phyloP scores from a whole-genome alignment of 805 yeast genomes.

The Pichia paraexigua region DNA sequence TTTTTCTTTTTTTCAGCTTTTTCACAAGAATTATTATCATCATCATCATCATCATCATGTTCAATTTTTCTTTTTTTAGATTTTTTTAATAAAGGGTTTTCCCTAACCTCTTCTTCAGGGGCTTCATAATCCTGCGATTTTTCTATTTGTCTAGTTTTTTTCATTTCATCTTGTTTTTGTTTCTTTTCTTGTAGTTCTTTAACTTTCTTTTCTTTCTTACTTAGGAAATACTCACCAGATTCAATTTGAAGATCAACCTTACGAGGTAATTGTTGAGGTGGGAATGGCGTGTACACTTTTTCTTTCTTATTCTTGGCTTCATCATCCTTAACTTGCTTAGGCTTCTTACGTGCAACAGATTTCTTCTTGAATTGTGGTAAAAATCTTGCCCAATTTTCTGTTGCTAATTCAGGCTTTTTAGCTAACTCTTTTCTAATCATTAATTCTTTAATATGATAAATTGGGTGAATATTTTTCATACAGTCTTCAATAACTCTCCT shows the following conservation, averaged over 20 bases:
- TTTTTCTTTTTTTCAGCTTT: slow-evolving; percentile 26
- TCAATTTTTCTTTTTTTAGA: slow-evolving; percentile 24
- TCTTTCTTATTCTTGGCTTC: slow-evolving; percentile 39
- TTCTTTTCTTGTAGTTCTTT: slow-evolving; percentile 69
- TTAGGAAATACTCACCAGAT: slow-evolving; percentile 95
- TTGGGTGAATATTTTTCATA: slow-evolving; percentile 96
- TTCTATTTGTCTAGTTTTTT: slow-evolving; percentile 57
- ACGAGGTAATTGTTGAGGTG: slow-evolving; percentile 95
- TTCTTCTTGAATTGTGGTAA: slow-evolving; percentile 95
- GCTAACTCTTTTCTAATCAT: slow-evolving; percentile 96
- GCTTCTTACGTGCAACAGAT: slow-evolving; percentile 89
- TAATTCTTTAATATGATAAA: slow-evolving; percentile 91
- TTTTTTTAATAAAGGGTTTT: slow-evolving; percentile 28
- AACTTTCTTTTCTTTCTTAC: slow-evolving; percentile 70
- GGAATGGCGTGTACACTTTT: slow-evolving; percentile 96
- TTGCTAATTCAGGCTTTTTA: slow-evolving; percentile 88
- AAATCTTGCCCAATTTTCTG: slow-evolving; percentile 95
- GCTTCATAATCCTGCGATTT: slow-evolving; percentile 75
- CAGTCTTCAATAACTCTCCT: slow-evolving; percentile 96
- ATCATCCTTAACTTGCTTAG: slow-evolving; percentile 53
- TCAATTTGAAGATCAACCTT: slow-evolving; percentile 96
- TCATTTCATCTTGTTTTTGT: slow-evolving; percentile 66
- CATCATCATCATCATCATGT: slow-evolving; percentile 19
- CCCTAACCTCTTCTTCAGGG: slow-evolving; percentile 58
- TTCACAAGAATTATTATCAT: slow-evolving; percentile 21